These are phyloP conservation scores for Mayamaea pseudoterrestris DNA, from an alignment of 108 stramenopile genomes.

Conservation along the genomic window DNA sequence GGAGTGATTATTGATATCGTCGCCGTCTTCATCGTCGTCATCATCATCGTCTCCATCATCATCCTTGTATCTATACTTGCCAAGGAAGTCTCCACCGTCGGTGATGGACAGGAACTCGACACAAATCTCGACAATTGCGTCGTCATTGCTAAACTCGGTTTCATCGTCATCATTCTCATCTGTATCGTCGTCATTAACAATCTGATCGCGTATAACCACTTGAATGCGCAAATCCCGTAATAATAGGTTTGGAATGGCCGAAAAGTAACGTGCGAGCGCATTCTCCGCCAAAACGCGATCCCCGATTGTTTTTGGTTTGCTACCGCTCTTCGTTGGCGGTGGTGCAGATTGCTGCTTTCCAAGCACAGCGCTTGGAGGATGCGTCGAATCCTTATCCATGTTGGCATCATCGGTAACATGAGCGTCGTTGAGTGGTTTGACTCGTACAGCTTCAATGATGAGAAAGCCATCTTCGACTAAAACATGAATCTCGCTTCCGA, in stretches of 20 bases:
- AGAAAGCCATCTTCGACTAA: conserved; percentile 69
- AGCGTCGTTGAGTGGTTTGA: conserved; percentile 1
- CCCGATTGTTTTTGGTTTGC: conserved; percentile 30
- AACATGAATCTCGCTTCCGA: conserved; percentile 56
- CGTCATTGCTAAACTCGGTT: conserved; percentile 22
- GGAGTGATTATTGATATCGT: conserved; percentile 1
- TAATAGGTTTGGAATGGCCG: conserved; percentile 61
- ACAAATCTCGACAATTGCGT: conserved; percentile 45
- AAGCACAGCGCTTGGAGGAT: conserved; percentile 1
- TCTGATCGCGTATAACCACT: conserved; percentile 42
- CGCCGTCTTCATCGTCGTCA: conserved; percentile 4
- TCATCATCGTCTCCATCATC: conserved; percentile 4
- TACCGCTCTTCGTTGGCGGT: conserved; percentile 1
- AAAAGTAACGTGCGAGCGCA: conserved; percentile 35
- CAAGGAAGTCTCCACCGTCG: conserved; percentile 53
- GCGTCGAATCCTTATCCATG: conserved; percentile 5
- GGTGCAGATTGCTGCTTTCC: conserved; percentile 13
- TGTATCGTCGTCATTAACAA: conserved; percentile 7
- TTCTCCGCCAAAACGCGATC: conserved; percentile 59
- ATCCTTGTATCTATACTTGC: conserved; percentile 24
- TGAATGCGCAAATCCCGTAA: conserved; percentile 57
- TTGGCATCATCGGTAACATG: conserved; percentile 13
- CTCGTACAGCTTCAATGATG: conserved; percentile 43
- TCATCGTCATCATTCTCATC: conserved; percentile 9
- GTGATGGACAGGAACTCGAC: conserved; percentile 68